Base-by-base conservation (phyloP, 768 basidiomycete genomes). In the Lactarius deliciosus region DNA sequence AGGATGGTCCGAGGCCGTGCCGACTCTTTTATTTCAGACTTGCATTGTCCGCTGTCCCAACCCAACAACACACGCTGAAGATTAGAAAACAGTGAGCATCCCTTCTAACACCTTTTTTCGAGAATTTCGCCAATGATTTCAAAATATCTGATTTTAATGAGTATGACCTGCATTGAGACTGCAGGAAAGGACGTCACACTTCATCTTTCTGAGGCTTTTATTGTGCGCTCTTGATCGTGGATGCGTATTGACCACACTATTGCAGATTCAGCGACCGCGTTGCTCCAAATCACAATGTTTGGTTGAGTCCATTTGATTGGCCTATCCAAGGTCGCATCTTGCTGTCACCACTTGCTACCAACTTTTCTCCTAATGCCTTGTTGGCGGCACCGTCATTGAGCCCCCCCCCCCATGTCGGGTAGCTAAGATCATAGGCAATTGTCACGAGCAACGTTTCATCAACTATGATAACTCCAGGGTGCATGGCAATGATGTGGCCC, bases 91-190 rank as follows among this genome's bases (percentile, higher is more conserved):
- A 30, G 71, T 67, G 60, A 68, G 66, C 40, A 28, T 25, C 40
- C 36, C 60, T 3, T 50, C 22, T 13, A 13, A 34, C 41, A 36
- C 18, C 8, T 56, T 38, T 20, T 45, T 55, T 40, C 36, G 36
- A 38, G 36, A 38, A 20, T 58, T 36, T 53, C 16, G 69, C 72
- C 74, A 8, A 69, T 73, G 73, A 74, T 74, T 66, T 47, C 61
- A 70, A 72, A 74, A 58, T 71, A 73, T 68, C 72, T 74, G 73
- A 74, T 73, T 74, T 73, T 74, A 74, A 74, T 74, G 74, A 74
- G 70, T 74, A 73, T 68, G 74, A 74, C 72, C 69, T 70, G 74
- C 71, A 25, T 61, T 65, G 64, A 74, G 60, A 73, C 64, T 41
- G 68, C 69, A 70, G 69, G 60, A 64, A 43, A 65, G 36, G 68